Evolutionary conservation across 1,284 basidiomycete genomes (phyloP), one percentile per base, ranked within the genome.

Genomic region (Coniferiporia sulphurascens): DNA sequence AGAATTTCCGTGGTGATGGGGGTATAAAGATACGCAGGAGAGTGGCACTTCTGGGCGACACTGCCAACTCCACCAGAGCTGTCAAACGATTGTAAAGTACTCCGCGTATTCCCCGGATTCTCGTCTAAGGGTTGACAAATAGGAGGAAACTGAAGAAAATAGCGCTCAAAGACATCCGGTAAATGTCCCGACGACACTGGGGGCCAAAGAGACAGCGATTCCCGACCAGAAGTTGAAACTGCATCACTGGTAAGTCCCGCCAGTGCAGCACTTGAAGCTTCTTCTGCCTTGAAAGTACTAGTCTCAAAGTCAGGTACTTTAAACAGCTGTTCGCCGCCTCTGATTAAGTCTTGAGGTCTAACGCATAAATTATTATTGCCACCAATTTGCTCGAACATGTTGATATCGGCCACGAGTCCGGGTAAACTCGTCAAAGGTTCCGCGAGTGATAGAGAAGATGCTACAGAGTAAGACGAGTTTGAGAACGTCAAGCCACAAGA

Each of bases 311-410:
- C 19, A 35, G 45, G 54, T 36, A 27, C 32, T 48, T 48, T 15
- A 41, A 41, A 32, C 7, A 22, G n/a, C n/a, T 7, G 15, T 12
- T 48, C 21, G 38, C 7, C 7, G 2, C 44, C 34, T 22, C 43
- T 51, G 63, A 78, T 73, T 48, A 80, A 73, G 55, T 81, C 78
- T 36, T 76, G 69, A 38, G 82, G 82, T 63, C 83, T 76, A 56
- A 84, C 71, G 36, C 76, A 69, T 8, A 54, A 68, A 45, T 57
- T 58, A 35, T 70, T 68, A 55, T 66, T 65, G 13, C 66, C 60
- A 46, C 67, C 58, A 48, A 70, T 66, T 2, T 62, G 57, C 21
- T 71, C 67, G 56, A 73, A 76, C 73, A 78, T 74, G 55, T 78
- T 80, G 41, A 78, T 69, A 62, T 81, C 80, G 22, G 71, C 72